phyloP scores from a whole-genome alignment of 768 basidiomycete species.

The Boletus rufocinnamomeus region DNA sequence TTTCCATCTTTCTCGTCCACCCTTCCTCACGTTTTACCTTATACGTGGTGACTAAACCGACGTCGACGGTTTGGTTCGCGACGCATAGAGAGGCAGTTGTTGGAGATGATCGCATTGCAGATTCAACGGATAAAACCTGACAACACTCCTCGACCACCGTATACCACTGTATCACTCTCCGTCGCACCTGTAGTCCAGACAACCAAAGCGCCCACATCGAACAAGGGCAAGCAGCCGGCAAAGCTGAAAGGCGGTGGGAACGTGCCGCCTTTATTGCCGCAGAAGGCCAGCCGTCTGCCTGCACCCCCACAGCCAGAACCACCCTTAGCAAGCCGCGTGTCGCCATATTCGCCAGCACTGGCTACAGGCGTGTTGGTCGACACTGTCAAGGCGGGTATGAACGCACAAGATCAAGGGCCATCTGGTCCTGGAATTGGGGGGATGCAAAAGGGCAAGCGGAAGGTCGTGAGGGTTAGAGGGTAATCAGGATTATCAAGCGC shows the following conservation, averaged over 20 bases:
- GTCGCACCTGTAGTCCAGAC: constrained; percentile 33
- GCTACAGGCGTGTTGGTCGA: constrained; percentile 79
- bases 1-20: constrained; percentile 15
- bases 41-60: not conserved
- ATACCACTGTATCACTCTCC: constrained; percentile 40
- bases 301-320: constrained; percentile 78
- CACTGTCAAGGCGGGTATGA: constrained; percentile 85
- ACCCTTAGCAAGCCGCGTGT: constrained; percentile 69
- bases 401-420: constrained; percentile 54
- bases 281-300: constrained; percentile 51
- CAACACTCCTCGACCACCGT: constrained; percentile 65
- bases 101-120: constrained; percentile 72
- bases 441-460: constrained; percentile 73
- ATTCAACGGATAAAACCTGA: constrained; percentile 77
- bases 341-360: constrained; percentile 77
- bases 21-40: constrained; percentile 1
- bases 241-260: constrained; percentile 48
- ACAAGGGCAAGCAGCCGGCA: constrained; percentile 53
- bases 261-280: constrained; percentile 28
- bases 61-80: not conserved
- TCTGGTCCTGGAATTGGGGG: constrained; percentile 33
- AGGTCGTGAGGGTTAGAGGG: constrained; percentile 74
- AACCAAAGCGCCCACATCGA: constrained; percentile 32
- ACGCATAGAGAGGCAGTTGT: constrained; percentile 71
- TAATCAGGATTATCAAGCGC: constrained; percentile 23